Evolutionary conservation across 1,139 yeast species (phyloP).

Genomic region (Petasospora rhodanensis): DNA sequence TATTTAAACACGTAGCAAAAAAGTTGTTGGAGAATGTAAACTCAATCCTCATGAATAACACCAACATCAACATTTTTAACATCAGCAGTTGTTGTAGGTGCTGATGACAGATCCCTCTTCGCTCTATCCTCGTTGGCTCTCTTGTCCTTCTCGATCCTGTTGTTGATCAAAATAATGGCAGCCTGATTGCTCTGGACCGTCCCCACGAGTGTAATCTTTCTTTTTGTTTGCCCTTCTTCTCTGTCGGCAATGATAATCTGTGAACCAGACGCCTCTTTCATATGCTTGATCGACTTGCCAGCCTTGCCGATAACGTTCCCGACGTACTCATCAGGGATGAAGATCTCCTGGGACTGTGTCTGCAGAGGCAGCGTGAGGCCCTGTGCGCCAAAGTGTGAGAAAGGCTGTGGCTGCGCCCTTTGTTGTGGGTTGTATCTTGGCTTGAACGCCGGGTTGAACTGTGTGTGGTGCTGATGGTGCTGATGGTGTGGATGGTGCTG

Average conservation of each 20-base stretch:
- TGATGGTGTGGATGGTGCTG: too few species aligned
- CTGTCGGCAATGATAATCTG: conserved; percentile 72
- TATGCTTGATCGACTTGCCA: conserved; percentile 77
- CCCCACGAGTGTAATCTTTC: conserved; percentile 71
- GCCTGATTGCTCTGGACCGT: conserved; percentile 64
- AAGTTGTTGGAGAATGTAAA: too few species aligned
- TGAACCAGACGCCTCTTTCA: conserved; percentile 72
- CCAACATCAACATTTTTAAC: too few species aligned
- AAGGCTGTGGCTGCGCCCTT: too few species aligned
- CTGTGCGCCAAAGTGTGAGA: too few species aligned
- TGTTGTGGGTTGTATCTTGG: too few species aligned
- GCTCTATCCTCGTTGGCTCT: too few species aligned
- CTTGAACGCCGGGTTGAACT: conserved; percentile 4
- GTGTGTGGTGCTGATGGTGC: too few species aligned
- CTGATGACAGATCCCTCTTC: too few species aligned
- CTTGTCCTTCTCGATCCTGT: conserved; percentile 64
- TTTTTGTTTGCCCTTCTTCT: conserved; percentile 45
- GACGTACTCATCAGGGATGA: conserved; percentile 71
- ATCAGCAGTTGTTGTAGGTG: too few species aligned
- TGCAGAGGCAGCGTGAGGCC: conserved; percentile 2
- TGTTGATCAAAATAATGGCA: conserved; percentile 75
- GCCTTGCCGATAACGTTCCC: conserved; percentile 88
- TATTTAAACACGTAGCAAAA: too few species aligned
- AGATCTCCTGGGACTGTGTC: conserved; percentile 51
- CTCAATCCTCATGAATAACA: too few species aligned